A percentile compares a stretch with the other conserved stretches of the same genome.
These are phyloP conservation scores for Pythium chondricola DNA, from an alignment of 352 stramenopile genomes.

Conservation along the genomic window DNA sequence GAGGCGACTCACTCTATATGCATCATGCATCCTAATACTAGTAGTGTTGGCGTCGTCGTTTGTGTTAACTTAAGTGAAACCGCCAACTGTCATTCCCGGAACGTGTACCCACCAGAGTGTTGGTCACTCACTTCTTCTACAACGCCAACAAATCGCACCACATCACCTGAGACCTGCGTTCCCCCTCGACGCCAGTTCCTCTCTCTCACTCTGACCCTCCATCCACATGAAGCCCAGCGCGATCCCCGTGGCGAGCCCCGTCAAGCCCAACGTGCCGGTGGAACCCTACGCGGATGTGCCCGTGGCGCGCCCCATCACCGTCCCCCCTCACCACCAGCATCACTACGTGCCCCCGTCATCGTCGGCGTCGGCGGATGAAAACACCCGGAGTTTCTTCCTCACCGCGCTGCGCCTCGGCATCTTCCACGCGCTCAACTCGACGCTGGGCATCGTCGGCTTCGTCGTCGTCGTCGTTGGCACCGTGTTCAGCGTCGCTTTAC, in stretches of 20 bases:
- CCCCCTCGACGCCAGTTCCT: background rate
- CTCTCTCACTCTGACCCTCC: no score
- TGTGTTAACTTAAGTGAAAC: no score
- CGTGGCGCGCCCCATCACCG: conserved; percentile 17
- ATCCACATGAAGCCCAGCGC: conserved; percentile 5
- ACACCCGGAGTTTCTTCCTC: conserved; percentile 22
- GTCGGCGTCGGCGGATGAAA: background rate
- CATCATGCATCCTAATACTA: no score
- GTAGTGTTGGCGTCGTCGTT: no score
- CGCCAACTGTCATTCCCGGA: no score
- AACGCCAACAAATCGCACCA: no score
- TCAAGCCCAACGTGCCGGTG: conserved; percentile 7
- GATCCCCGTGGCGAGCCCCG: conserved; percentile 25
- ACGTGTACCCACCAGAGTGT: no score
- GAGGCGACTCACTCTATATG: no score
- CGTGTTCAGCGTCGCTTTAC: conserved; percentile 29
- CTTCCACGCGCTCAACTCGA: conserved; percentile 55
- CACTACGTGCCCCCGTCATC: conserved; percentile 6
- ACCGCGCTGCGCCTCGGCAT: conserved; percentile 43
- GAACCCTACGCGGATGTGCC: conserved; percentile 16
- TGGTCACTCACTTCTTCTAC: no score
- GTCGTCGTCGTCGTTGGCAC: conserved; percentile 31
- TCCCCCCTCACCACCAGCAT: no score
- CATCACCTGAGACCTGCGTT: no score
- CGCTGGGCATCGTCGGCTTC: conserved; percentile 39